Conservation (phyloP, 108 stramenopile species). For the Licmophora abbreviata region DNA sequence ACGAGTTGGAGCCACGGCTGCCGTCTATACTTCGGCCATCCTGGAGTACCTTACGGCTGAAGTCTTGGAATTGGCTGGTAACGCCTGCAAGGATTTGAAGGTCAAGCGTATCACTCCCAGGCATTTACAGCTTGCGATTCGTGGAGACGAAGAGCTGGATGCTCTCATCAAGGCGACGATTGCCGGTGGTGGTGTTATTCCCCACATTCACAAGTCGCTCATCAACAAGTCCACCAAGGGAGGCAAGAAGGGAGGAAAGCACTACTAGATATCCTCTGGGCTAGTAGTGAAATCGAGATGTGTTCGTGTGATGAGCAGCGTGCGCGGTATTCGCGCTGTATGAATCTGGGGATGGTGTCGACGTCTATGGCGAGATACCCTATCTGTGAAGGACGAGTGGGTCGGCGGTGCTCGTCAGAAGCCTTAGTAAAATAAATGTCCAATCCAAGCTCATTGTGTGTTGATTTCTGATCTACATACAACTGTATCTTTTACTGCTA, state of each 20-base stretch:
- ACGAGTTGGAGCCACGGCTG: constrained; percentile 98
- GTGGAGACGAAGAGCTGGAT: constrained; percentile 98
- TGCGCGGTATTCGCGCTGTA: no score
- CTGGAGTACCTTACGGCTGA: constrained; percentile 99
- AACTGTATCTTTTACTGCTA: no score
- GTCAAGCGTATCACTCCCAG: constrained; percentile 99
- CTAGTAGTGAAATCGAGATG: not conserved
- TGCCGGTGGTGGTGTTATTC: constrained; percentile 99
- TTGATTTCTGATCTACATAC: no score
- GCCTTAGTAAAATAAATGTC: no score
- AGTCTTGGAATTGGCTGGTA: constrained; percentile 98
- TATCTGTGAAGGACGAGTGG: no score
- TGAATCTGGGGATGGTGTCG: no score
- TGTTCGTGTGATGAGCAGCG: no score
- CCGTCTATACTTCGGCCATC: constrained; percentile 99
- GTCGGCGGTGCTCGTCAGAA: no score
- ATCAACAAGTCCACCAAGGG: constrained; percentile 94
- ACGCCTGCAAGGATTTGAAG: constrained; percentile 99
- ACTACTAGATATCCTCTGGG: constrained; percentile 30
- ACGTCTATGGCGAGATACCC: no score
- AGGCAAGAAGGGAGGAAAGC: constrained; percentile 58
- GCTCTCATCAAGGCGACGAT: constrained; percentile 99
- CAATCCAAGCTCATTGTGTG: no score
- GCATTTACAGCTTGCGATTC: constrained; percentile 98
- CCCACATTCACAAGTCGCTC: constrained; percentile 99